Evolutionary conservation across 345 rosid species (phyloP).

Genomic region (Populus ilicifolia): DNA sequence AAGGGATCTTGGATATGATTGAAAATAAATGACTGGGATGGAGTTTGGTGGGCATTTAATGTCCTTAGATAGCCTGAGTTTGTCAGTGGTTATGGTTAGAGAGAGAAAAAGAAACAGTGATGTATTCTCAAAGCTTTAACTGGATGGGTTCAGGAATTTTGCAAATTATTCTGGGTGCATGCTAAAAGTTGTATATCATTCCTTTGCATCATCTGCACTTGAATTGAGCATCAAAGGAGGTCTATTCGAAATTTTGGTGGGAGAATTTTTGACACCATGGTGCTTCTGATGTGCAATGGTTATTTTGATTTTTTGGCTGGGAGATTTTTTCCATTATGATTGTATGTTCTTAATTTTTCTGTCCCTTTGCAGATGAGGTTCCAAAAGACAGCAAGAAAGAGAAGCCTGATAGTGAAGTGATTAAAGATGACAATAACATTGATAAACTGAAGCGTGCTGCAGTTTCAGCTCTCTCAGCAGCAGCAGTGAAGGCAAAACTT

Average conservation of each 20-base stretch:
- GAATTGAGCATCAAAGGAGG: neutral
- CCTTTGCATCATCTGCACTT: neutral
- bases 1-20: neutral
- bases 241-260: neutral
- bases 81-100: neutral
- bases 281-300: neutral
- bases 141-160: neutral
- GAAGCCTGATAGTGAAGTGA: conserved; percentile 37
- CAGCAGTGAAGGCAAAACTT: conserved; percentile 90
- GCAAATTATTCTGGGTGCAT: neutral
- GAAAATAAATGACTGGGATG: neutral
- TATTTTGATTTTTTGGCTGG: neutral
- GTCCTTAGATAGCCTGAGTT: neutral
- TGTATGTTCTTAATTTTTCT: neutral
- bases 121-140: neutral
- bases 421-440: conserved; percentile 43
- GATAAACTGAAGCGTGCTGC: conserved; percentile 75
- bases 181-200: neutral
- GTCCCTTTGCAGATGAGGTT: conserved; percentile 27
- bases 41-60: neutral
- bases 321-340: neutral
- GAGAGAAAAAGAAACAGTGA: neutral
- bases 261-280: neutral
- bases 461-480: conserved; percentile 77
- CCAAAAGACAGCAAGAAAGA: conserved; percentile 35